Base-by-base conservation (phyloP, 176 grass and related monocot genomes). In the Dendrocalamus sinicus region DNA sequence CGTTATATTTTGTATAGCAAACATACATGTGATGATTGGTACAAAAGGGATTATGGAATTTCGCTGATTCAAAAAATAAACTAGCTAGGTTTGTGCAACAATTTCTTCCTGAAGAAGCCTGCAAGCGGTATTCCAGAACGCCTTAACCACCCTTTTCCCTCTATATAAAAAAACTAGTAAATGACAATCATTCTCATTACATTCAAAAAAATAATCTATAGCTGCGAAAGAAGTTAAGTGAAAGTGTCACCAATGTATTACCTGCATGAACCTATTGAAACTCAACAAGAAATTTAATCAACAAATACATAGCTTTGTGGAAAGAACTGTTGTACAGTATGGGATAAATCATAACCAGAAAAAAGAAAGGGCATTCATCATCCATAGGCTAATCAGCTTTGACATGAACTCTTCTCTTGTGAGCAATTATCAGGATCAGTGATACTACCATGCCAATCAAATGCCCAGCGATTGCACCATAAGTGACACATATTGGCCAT, bases 401-500 rank as follows among this genome's bases (percentile, higher is more conserved):
- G 26, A 76, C 65, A 84, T 32, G 88, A 72, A 55, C 59, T 30
- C 81, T 68, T 80, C 88, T 94, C 30, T 72, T 77, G 52, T 87
- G 84, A 52, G 79, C 54, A 59, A 81, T 67, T 45, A 87, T 67
- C 61, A 96, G 83, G 60, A 91, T 44, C 23, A 44, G 20, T 5
- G 93, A 96, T n/a, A 74, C 20, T 45, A 77, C 4, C 85, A 90
- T 86, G 69, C 94, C 92, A 77, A 92, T 79, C 67, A 92, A 73
- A 88, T 96, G 78, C 39, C 96, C 96, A 77, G 61, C 86, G 78
- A 92, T 28, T 70, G 92, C 87, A 65, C 92, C 96, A 67, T 96
- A 96, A 24, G 88, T 90, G 61, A 99, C 92, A 61, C 86, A 94
- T 80, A 99, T 83, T 66, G 93, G 96, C 94, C 96, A 99, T 86